These are phyloP conservation scores for Gomphus sp. DNA, from an alignment of 1,284 basidiomycete species.

Conservation along the genomic window DNA sequence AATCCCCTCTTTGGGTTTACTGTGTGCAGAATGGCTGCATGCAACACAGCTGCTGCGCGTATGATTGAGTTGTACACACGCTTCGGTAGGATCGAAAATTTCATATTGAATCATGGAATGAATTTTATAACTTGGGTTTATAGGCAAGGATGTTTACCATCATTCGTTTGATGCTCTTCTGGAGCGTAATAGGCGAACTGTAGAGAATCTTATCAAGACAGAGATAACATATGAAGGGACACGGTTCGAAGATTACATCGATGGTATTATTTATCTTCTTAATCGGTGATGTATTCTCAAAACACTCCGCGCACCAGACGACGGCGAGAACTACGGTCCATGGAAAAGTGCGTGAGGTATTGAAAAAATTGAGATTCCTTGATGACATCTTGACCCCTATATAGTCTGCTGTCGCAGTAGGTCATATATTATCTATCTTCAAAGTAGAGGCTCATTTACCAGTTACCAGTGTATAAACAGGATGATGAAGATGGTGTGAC, in stretches of 20 bases:
- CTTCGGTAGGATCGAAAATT: neutral
- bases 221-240: slow-evolving; percentile 17
- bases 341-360: slow-evolving; percentile 18
- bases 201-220: slow-evolving; percentile 17
- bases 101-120: too few relatives aligned
- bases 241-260: slow-evolving; percentile 21
- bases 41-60: neutral
- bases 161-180: neutral
- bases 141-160: neutral
- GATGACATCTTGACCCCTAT: neutral
- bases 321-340: slow-evolving; percentile 19
- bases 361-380: neutral
- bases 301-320: slow-evolving; percentile 11
- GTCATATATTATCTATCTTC: neutral
- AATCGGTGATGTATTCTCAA: neutral
- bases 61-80: neutral
- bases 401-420: neutral
- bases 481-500: slow-evolving; percentile 13
- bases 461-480: slow-evolving; percentile 14
- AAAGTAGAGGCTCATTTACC: neutral
- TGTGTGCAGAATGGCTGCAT: neutral
- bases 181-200: slow-evolving; percentile 15
- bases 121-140: neutral
- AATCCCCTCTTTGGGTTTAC: neutral
- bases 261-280: slow-evolving; percentile 2